Evolutionary conservation across 805 yeast genomes (phyloP), one percentile per base, ranked within the genome.

Genomic region (Zygosaccharomyces bisporus): DNA sequence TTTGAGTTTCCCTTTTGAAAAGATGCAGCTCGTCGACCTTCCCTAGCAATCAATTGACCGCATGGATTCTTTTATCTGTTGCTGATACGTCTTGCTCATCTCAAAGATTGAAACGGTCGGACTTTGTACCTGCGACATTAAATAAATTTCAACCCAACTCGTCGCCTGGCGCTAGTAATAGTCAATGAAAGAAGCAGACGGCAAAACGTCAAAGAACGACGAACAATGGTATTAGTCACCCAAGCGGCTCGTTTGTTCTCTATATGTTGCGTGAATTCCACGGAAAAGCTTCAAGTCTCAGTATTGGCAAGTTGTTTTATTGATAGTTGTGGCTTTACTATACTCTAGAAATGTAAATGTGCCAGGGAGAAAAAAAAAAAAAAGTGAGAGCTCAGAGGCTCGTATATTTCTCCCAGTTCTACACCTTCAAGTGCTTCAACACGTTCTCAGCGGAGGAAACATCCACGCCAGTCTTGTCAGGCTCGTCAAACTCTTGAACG

Each of bases 401-500:
- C 25, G 25, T 21, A 21, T 21, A 21, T 9, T 6, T 9, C 9
- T 21, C 8, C 25, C 25, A 21, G 25, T 9, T 21, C 25, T 27
- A 27, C 6, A 7, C 16, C 43, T 45, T 50, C 38, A 57, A 49
- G 25, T 54, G 42, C 45, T 57, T 60, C 38, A 70, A 53, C 30
- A 70, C 64, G 46, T 67, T 64, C 49, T 68, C 71, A 38, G 72
- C 75, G 40, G 65, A 55, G 10, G 72, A 60, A 29, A 64, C 80
- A 46, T 77, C 75, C 52, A 88, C 76, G 9, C 89, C 77, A 34
- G 82, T 78, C 67, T 79, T 80, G 61, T 88, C 95, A 19, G 95
- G 91, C 70, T 89, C 96, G 39, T 80, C 78, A 58, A 83, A 83
- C 25, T 79, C 70, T 49, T 80, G 69, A 38, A 69, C 67, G 44